Percentiles rank a stretch among this genome's conserved stretches.
Conservation (phyloP, 2,329 filamentous ascomycete species). For the Pseudogymnoascus sp. region DNA sequence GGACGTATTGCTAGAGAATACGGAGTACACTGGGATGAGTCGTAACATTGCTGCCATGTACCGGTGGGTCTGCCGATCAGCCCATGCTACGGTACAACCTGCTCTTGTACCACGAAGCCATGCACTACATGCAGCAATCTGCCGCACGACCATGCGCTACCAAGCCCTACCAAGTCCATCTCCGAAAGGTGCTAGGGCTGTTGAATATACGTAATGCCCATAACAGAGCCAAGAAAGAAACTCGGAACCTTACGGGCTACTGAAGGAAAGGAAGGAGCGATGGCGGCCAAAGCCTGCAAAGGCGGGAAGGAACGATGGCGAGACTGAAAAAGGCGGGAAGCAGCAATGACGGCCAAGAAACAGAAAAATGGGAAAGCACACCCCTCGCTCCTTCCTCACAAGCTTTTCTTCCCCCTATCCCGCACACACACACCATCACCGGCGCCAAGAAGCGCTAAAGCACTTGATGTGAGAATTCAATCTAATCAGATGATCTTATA, state of each 20-base stretch:
- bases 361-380: neutral
- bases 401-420: neutral
- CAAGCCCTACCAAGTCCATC: neutral
- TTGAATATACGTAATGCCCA: neutral
- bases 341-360: neutral
- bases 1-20: neutral
- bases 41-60: neutral
- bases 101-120: neutral
- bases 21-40: neutral
- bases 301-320: neutral
- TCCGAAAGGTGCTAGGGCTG: neutral
- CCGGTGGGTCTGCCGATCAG: neutral
- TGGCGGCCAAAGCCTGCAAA: neutral
- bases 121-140: neutral
- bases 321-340: neutral
- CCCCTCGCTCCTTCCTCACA: neutral
- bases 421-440: neutral
- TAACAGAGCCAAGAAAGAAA: neutral
- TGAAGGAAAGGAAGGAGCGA: neutral
- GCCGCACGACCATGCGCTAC: neutral
- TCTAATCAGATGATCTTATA: conserved; percentile 8
- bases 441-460: neutral
- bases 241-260: neutral
- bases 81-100: neutral
- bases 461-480: neutral